Base-by-base conservation (phyloP, 441 rosid species). In the Sinapis alba region DNA sequence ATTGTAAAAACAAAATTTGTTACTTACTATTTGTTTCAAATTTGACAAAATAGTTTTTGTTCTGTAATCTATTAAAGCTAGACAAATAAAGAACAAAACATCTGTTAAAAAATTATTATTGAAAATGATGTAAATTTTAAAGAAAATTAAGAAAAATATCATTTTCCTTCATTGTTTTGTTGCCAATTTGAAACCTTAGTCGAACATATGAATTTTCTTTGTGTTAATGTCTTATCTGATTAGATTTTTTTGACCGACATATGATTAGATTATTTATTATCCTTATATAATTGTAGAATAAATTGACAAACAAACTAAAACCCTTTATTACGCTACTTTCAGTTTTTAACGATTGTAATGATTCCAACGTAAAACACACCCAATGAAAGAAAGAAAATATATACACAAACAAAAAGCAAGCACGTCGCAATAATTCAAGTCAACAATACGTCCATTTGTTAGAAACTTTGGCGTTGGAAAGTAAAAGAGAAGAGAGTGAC, bases 401-500 rank as follows among this genome's bases (percentile, higher is more conserved):
- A 26, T 4, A 53, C 27, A 27, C 61, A 45, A 32, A 45, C 34
- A 32, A 47, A 54, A 60, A 76, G 65, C 27, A 47, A 58, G 28
- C 41, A 76, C 65, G 62, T 45, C 62, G 32, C 38, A 34, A 50
- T 68, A 51, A 62, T 12, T 16, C 7, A 76, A 63, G 71, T 63
- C 75, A 70, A 30, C 67, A 43, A 32, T 19, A 30, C 41, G 54
- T 70, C 62, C 54, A 71, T 10, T 58, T 15, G 72, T 65, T 59
- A 58, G 1, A 34, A 71, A 34, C 72, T 71, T 77, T 65, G 72
- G 76, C 51, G 72, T 47, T 71, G 76, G 72, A 71, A 77, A 77
- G 68, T 0, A 30, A 64, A 69, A 76, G 71, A 70, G 53, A 43
- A 45, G 71, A 76, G 75, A 76, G 76, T 71, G 72, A 71, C 68